Conservation (phyloP, 2,329 filamentous ascomycete species). For the Tetracladium maxilliforme region DNA sequence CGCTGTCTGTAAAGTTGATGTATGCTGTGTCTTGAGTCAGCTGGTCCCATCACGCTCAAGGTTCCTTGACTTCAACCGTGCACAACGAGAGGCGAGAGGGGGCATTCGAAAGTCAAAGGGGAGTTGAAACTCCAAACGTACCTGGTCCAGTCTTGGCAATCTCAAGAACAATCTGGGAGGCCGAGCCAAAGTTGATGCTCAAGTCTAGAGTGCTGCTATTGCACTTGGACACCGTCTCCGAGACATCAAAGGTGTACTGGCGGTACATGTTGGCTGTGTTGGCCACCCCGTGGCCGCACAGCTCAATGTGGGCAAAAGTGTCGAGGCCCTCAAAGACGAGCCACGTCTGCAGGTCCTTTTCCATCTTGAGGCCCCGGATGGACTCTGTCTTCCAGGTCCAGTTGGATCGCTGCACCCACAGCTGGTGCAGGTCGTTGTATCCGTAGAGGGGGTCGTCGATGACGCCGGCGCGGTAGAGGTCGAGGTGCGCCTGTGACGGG, state of each 20-base stretch:
- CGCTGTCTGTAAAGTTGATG: too few relatives aligned
- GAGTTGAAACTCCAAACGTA: constrained; percentile 30
- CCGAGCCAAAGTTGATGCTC: constrained; percentile 40
- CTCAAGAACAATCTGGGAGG: constrained; percentile 32
- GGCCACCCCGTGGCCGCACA: constrained; percentile 38
- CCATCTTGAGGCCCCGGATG: constrained; percentile 9
- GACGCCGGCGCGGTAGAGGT: constrained; percentile 34
- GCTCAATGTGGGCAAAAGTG: constrained; percentile 39
- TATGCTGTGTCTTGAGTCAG: too few relatives aligned
- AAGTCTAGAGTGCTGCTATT: constrained; percentile 20
- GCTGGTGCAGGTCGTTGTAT: constrained; percentile 41
- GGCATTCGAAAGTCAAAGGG: too few relatives aligned
- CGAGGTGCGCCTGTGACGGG: constrained; percentile 43
- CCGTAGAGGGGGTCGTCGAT: constrained; percentile 27
- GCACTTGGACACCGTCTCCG: constrained; percentile 26
- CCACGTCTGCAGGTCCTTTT: constrained; percentile 26
- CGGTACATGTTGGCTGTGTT: constrained; percentile 47
- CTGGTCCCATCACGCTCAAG: too few relatives aligned
- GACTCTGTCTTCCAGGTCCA: constrained; percentile 32
- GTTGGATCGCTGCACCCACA: constrained; percentile 41
- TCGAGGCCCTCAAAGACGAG: constrained; percentile 48
- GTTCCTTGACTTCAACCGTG: too few relatives aligned
- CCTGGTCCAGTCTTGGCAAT: constrained; percentile 35
- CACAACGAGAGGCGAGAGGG: too few relatives aligned
- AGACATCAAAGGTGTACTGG: constrained; percentile 44